Evolutionary conservation across 768 basidiomycete species (phyloP).

Genomic region (Tephrocybe sp.): DNA sequence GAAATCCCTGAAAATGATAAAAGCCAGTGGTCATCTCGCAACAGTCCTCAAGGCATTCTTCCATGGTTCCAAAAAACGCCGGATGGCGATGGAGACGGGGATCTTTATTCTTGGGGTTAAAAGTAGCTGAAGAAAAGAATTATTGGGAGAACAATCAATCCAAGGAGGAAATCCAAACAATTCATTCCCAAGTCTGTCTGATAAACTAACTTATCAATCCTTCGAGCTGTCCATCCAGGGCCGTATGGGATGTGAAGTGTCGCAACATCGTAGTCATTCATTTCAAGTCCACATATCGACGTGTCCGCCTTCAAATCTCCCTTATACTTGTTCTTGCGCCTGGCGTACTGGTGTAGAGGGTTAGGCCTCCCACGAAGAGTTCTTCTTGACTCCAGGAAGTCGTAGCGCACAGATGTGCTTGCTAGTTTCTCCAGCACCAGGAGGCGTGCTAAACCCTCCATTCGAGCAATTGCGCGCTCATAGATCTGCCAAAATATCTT

Average conservation of each 20-base stretch:
- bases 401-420: constrained; percentile 39
- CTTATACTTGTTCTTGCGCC: constrained; percentile 42
- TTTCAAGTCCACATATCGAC: constrained; percentile 44
- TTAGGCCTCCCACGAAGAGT: constrained; percentile 49
- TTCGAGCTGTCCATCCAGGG: constrained; percentile 54
- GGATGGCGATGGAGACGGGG: constrained; percentile 62
- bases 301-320: constrained; percentile 53
- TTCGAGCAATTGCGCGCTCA: constrained; percentile 55
- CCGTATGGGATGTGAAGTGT: constrained; percentile 62
- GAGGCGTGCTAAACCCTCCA: constrained; percentile 61
- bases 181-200: constrained; percentile 63
- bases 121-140: constrained; percentile 40
- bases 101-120: constrained; percentile 63
- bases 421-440: constrained; percentile 62
- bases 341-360: constrained; percentile 25
- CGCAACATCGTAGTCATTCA: constrained; percentile 57
- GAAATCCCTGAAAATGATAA: background rate
- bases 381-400: constrained; percentile 49
- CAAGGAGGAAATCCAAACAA: constrained; percentile 30
- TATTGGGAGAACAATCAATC: background rate
- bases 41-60: constrained; percentile 60
- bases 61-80: constrained; percentile 59
- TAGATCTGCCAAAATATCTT: constrained; percentile 44
- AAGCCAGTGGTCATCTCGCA: constrained; percentile 44
- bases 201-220: constrained; percentile 57